Evolutionary conservation across 2,329 filamentous ascomycete species (phyloP).

Genomic region (Verticillium klebahnii): DNA sequence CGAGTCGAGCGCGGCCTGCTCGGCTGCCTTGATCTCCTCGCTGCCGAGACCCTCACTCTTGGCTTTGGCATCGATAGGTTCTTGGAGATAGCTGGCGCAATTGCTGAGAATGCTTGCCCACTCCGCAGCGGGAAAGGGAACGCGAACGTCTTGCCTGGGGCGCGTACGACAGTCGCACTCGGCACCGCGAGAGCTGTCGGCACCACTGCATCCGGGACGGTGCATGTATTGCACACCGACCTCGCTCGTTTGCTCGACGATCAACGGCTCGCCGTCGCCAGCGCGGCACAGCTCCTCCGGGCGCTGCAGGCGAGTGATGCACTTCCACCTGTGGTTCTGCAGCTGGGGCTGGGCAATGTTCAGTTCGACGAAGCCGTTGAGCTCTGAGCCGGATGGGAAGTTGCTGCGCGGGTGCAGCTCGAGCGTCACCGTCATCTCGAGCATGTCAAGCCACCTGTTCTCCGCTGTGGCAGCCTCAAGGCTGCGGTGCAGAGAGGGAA

Average conservation of each 20-base stretch:
- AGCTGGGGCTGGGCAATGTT: constrained; percentile 49
- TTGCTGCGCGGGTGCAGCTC: constrained; percentile 53
- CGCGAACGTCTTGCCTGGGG: constrained; percentile 44
- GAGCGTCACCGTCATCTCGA: constrained; percentile 59
- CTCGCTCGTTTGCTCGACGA: constrained; percentile 43
- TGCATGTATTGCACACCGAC: constrained; percentile 45
- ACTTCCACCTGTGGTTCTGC: constrained; percentile 56
- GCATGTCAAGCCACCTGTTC: constrained; percentile 50
- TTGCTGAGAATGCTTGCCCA: constrained; percentile 56
- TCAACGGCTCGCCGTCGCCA: constrained; percentile 33
- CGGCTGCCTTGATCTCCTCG: constrained; percentile 17
- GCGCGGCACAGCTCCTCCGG: constrained; percentile 48
- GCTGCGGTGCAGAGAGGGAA: constrained; percentile 50
- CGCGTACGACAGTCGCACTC: constrained; percentile 48
- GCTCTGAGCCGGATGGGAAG: constrained; percentile 55
- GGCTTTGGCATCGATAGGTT: constrained; percentile 12
- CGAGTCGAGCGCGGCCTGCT: constrained; percentile 11
- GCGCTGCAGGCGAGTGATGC: constrained; percentile 52
- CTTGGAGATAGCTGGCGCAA: constrained; percentile 43
- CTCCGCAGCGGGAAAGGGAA: constrained; percentile 53
- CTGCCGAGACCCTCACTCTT: constrained; percentile 16
- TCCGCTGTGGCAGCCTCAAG: constrained; percentile 44
- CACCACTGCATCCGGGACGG: constrained; percentile 45
- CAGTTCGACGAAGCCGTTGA: constrained; percentile 56
- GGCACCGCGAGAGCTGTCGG: constrained; percentile 19